Conservation (phyloP, 1,139 yeast genomes). For the Geotrichum reessii region DNA sequence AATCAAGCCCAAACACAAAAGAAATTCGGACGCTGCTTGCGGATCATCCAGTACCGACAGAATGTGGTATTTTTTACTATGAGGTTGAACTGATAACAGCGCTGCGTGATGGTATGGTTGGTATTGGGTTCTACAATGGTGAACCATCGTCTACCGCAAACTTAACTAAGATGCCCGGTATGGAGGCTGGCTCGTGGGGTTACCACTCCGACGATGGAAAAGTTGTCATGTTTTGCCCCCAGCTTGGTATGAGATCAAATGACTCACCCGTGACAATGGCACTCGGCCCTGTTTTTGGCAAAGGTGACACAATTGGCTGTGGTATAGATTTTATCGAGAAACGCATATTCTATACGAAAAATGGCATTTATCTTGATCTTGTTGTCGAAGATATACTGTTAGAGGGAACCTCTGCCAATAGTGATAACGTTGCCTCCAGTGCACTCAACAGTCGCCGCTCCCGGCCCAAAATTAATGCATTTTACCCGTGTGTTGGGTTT, state of each 20-base stretch:
- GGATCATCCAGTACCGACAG: constrained; percentile 40
- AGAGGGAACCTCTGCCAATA: background rate
- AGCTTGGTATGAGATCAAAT: constrained; percentile 32
- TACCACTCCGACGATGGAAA: constrained; percentile 56
- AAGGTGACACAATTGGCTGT: constrained; percentile 70
- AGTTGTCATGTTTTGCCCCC: constrained; percentile 28
- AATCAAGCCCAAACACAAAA: constrained; percentile 19
- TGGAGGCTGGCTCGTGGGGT: constrained; percentile 49
- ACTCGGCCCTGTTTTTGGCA: constrained; percentile 36
- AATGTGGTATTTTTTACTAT: constrained; percentile 52
- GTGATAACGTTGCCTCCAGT: background rate
- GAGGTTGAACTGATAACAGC: constrained; percentile 44
- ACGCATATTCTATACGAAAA: constrained; percentile 70
- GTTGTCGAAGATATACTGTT: background rate
- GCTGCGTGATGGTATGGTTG: constrained; percentile 25
- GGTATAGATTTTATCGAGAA: constrained; percentile 67
- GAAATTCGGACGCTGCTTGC: constrained; percentile 36
- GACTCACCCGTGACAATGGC: background rate
- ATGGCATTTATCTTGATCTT: constrained; percentile 54
- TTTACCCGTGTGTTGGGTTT: constrained; percentile 48
- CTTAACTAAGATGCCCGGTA: constrained; percentile 40
- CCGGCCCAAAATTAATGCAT: constrained; percentile 27
- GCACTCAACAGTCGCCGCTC: background rate
- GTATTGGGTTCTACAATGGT: constrained; percentile 34
- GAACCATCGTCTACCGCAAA: constrained; percentile 25